Conservation (phyloP, 495 filamentous ascomycete species). For the Jackrogersella multiformis region DNA sequence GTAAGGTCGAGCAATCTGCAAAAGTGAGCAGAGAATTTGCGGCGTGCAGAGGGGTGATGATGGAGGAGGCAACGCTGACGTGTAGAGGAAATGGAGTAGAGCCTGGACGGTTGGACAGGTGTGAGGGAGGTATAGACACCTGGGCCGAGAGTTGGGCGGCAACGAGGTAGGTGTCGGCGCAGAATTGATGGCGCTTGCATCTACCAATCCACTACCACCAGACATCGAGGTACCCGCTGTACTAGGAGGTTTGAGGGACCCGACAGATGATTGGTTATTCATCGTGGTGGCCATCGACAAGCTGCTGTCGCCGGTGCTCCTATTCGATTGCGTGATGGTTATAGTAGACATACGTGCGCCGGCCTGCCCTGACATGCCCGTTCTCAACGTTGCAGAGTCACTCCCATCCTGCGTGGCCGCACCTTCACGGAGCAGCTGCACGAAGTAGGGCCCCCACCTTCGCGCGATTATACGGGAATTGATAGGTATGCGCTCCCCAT, state of each 20-base stretch:
- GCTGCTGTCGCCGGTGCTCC: slow-evolving; percentile 59
- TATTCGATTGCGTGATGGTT: slow-evolving; percentile 81
- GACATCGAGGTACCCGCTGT: slow-evolving; percentile 50
- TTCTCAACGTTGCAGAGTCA: slow-evolving; percentile 56
- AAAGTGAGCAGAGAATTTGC: slow-evolving; percentile 92
- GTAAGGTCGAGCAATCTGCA: slow-evolving; percentile 94
- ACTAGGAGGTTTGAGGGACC: slow-evolving; percentile 53
- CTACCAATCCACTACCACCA: slow-evolving; percentile 43
- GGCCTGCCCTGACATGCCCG: slow-evolving; percentile 53
- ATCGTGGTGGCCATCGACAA: slow-evolving; percentile 69
- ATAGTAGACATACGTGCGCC: slow-evolving; percentile 76
- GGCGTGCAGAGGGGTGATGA: slow-evolving; percentile 86
- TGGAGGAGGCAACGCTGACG: slow-evolving; percentile 80
- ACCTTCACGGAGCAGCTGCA: slow-evolving; percentile 84
- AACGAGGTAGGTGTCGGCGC: slow-evolving; percentile 62
- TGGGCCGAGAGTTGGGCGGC: slow-evolving; percentile 76
- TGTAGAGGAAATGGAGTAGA: slow-evolving; percentile 91
- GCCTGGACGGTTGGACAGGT: slow-evolving; percentile 87
- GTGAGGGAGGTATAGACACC: slow-evolving; percentile 92
- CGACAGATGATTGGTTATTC: slow-evolving; percentile 56
- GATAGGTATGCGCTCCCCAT: slow-evolving; percentile 89
- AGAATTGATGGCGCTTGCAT: slow-evolving; percentile 55
- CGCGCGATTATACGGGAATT: slow-evolving; percentile 88
- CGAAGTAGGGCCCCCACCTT: slow-evolving; percentile 95
- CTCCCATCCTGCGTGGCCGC: slow-evolving; percentile 65